Evolutionary conservation across 176 grass and related monocot species (phyloP).

Genomic region (Poa annua): DNA sequence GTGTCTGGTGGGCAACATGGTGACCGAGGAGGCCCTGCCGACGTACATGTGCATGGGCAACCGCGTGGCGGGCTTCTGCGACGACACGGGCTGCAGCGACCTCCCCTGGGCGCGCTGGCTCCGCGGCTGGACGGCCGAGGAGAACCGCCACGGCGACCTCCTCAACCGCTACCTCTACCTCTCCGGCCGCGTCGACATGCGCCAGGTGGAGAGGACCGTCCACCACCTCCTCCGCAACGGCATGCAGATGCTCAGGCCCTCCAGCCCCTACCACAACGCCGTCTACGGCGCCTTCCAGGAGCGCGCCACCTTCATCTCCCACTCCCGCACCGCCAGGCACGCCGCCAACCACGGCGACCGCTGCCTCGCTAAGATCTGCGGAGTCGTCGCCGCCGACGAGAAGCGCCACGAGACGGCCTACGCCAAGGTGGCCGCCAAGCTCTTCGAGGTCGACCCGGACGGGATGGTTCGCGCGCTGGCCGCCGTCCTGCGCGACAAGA

Average conservation of each 20-base stretch:
- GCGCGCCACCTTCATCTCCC: conserved; percentile 25
- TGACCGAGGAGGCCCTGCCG: conserved; percentile 24
- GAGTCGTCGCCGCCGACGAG: conserved; percentile 24
- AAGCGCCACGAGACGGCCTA: conserved; percentile 19
- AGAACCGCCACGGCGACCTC: conserved; percentile 72
- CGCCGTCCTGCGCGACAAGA: conserved; percentile 9
- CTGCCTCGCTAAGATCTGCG: conserved; percentile 32
- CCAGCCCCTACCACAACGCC: conserved; percentile 21
- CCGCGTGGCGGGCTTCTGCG: not conserved
- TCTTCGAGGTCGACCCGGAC: conserved; percentile 24
- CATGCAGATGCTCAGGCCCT: conserved; percentile 7
- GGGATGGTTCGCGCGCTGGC: conserved; percentile 17
- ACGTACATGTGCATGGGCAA: conserved; percentile 28
- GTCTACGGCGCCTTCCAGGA: conserved; percentile 9
- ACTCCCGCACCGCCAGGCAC: not conserved
- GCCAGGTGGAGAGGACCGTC: conserved; percentile 44
- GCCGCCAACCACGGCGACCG: conserved; percentile 12
- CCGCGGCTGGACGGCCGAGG: conserved; percentile 70
- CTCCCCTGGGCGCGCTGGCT: conserved; percentile 23
- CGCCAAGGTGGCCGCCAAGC: not conserved
- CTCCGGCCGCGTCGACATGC: conserved; percentile 50
- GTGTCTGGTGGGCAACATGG: conserved; percentile 28
- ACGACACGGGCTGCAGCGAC: conserved; percentile 24
- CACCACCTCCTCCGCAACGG: conserved; percentile 51
- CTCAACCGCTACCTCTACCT: conserved; percentile 58